A percentile compares a stretch with the other conserved stretches of the same genome.
Conservation (phyloP, 768 basidiomycete species). For the Gloeopeniophorella convolvens region DNA sequence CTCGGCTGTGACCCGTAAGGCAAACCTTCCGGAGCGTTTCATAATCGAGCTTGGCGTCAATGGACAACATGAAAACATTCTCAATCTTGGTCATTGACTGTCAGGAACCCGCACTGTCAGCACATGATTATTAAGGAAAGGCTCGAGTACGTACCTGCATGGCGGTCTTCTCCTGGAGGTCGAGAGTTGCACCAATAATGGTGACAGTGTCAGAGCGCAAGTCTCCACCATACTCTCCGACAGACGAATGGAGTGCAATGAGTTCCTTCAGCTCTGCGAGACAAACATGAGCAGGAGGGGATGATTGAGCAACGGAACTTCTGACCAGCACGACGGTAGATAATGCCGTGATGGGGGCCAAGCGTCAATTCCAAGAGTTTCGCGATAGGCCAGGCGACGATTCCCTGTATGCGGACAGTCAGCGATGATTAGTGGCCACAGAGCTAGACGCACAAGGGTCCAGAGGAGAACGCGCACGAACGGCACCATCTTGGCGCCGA, state of each 20-base stretch:
- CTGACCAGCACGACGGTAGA: slow-evolving; percentile 63
- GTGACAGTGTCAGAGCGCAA: slow-evolving; percentile 81
- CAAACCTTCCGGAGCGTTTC: slow-evolving; percentile 43
- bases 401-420: slow-evolving; percentile 36
- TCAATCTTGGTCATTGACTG: slow-evolving; percentile 77
- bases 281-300: not conserved
- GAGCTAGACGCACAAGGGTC: slow-evolving; percentile 42
- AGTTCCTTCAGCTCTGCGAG: slow-evolving; percentile 68
- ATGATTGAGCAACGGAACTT: not conserved
- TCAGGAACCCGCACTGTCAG: slow-evolving; percentile 8
- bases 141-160: slow-evolving; percentile 31
- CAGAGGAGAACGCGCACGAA: slow-evolving; percentile 65
- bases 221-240: slow-evolving; percentile 74
- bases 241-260: slow-evolving; percentile 79
- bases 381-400: slow-evolving; percentile 81
- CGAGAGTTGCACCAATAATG: slow-evolving; percentile 85
- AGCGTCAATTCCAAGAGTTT: slow-evolving; percentile 73
- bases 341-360: slow-evolving; percentile 84
- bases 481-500: slow-evolving; percentile 81
- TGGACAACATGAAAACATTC: slow-evolving; percentile 82
- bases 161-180: slow-evolving; percentile 82
- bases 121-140: not conserved
- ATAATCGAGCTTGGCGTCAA: slow-evolving; percentile 78
- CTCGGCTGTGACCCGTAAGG: slow-evolving; percentile 22
- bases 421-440: not conserved